Base-by-base conservation (phyloP, 257 asterid species). In the Penstemon barbatus region DNA sequence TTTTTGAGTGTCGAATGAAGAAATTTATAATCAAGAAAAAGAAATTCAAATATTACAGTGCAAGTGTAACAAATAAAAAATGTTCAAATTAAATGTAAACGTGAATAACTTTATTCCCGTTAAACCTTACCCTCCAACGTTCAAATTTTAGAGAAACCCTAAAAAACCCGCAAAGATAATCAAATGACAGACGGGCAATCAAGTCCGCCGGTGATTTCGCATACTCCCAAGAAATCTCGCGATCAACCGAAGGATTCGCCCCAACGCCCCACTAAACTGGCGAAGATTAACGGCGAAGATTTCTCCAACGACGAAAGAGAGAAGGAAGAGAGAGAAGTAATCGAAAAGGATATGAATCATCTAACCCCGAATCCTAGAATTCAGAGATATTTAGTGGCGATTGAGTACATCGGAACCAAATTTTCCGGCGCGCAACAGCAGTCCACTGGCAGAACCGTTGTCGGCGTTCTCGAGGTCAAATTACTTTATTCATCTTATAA, bases 381-480 rank as follows among this genome's bases (percentile, higher is more conserved):
- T 18, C 96, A 85, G 53, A 79, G 98, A 55, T 93, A 93, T 77
- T 73, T 93, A 56, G 38, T 93, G 7, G 97, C 98, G 37, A 67
- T 90, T 25, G 98, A 93, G 82, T 93, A 93, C 72, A 85, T 88
- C 19, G 98, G 98, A 48, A 85, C 94, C 62, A 86, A 88, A 61
- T 93, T 93, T 75, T 81, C 86, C 52, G 97, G 98, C 25, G 98
- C 98, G 13, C 98, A 93, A 38, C 78, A 85, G 70, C 98, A 93
- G 78, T 6, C 89, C 41, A 76, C 66, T 52, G 70, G 83, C 56
- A 82, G 97, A 75, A 93, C 98, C 6, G 98, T 87, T 36, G 88
- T 85, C 42, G 98, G 97, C 71, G 96, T 79, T 64, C 94, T 92
- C 15, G 82, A 84, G 85, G 98, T 92, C 38, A 57, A 18, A 39